A percentile compares a stretch with the other conserved stretches of the same genome.
phyloP scores from a whole-genome alignment of 495 filamentous ascomycete genomes.

The Thozetella sp. region DNA sequence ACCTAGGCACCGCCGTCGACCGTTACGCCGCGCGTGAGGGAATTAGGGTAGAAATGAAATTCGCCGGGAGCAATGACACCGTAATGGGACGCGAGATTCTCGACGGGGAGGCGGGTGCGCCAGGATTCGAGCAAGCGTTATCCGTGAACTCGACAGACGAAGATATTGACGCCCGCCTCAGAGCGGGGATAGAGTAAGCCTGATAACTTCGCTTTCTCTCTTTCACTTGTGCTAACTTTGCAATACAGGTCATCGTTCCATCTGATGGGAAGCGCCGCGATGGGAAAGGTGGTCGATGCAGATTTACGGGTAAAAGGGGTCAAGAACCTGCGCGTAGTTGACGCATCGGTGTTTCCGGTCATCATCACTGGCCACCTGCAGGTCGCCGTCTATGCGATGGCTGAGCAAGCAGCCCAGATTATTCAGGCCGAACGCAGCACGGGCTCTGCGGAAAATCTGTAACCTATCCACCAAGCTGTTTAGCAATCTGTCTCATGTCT shows the following conservation, averaged over 20 bases:
- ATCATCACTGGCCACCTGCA: slow-evolving; percentile 32
- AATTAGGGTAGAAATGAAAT: slow-evolving; percentile 8
- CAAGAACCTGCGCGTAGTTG: slow-evolving; percentile 33
- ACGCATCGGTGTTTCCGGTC: slow-evolving; percentile 40
- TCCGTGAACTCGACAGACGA: slow-evolving; percentile 23
- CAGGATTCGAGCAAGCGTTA: slow-evolving; percentile 15
- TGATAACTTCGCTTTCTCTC: neutral
- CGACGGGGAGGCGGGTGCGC: slow-evolving; percentile 16
- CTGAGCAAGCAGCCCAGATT: slow-evolving; percentile 31
- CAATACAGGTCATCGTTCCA: slow-evolving; percentile 13
- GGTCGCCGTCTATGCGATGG: slow-evolving; percentile 34
- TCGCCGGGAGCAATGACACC: slow-evolving; percentile 6
- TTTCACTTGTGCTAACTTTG: neutral
- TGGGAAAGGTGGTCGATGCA: slow-evolving; percentile 43
- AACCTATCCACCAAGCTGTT: too few relatives aligned
- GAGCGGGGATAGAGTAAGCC: slow-evolving; percentile 13
- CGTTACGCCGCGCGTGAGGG: slow-evolving; percentile 11
- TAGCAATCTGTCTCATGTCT: too few relatives aligned
- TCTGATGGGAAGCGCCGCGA: slow-evolving; percentile 33
- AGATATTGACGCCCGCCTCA: slow-evolving; percentile 26
- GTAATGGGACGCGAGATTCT: slow-evolving; percentile 25
- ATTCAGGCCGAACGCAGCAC: too few relatives aligned
- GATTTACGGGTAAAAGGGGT: slow-evolving; percentile 37
- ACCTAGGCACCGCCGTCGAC: slow-evolving; percentile 10
- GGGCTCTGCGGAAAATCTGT: too few relatives aligned